phyloP scores from a whole-genome alignment of 768 basidiomycete species.

The Mycena galericulata region DNA sequence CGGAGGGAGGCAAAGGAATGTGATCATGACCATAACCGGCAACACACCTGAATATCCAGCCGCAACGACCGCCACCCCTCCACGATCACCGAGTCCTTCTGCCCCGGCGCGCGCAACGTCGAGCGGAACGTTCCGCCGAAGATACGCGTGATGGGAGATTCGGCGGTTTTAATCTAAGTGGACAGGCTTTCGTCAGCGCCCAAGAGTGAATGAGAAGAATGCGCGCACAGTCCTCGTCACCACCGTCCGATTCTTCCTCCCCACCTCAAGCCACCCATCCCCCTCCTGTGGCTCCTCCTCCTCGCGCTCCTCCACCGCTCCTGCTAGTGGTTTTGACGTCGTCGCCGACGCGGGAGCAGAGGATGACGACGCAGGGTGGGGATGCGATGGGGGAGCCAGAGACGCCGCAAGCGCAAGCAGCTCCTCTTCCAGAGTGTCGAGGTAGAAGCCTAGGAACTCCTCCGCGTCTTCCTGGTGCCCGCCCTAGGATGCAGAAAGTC shows the following conservation, averaged over 20 bases:
- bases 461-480: slow-evolving; percentile 99
- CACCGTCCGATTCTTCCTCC: slow-evolving; percentile 84
- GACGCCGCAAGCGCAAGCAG: slow-evolving; percentile 74
- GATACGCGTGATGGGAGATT: slow-evolving; percentile 90
- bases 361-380: no score
- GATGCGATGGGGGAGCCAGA: slow-evolving; percentile 52
- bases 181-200: not conserved
- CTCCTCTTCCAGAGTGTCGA: slow-evolving; percentile 96
- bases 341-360: no score
- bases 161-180: slow-evolving; percentile 81
- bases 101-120: slow-evolving; percentile 81
- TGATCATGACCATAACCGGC: not conserved
- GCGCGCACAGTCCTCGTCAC: slow-evolving; percentile 85
- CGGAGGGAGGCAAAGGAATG: no score
- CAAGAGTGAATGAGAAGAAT: no score
- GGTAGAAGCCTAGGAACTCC: slow-evolving; percentile 97
- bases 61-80: slow-evolving; percentile 93
- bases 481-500: slow-evolving; percentile 55
- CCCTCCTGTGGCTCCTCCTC: slow-evolving; percentile 52
- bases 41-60: slow-evolving; percentile 86
- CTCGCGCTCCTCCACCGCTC: slow-evolving; percentile 57
- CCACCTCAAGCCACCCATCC: slow-evolving; percentile 94
- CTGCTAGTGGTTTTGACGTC: slow-evolving; percentile 28
- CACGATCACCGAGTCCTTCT: slow-evolving; percentile 87
- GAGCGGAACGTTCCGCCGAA: slow-evolving; percentile 95